Percentiles rank a stretch among this genome's conserved stretches.
These are phyloP conservation scores for Schrenkiella parvula DNA, from an alignment of 345 rosid species.

Conservation along the genomic window DNA sequence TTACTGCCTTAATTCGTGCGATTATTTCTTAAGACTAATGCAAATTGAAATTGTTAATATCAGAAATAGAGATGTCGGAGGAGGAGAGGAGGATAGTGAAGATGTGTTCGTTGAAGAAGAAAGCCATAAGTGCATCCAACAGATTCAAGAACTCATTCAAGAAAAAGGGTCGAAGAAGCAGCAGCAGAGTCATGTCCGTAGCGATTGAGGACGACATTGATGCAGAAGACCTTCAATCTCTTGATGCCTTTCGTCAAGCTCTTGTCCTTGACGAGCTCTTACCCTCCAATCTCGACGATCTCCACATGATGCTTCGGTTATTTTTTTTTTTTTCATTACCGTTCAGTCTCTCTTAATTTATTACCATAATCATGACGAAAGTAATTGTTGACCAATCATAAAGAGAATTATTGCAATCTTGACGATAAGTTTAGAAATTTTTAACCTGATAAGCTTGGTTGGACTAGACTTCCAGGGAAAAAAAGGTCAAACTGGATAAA, in stretches of 20 bases:
- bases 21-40: not conserved
- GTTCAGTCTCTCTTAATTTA: not conserved
- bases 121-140: conserved; percentile 71
- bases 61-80: conserved; percentile 49
- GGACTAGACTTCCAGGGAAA: not conserved
- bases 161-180: conserved; percentile 52
- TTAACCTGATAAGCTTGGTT: not conserved
- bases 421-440: not conserved
- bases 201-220: conserved; percentile 57
- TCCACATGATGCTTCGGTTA: conserved; percentile 77
- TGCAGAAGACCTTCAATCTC: conserved; percentile 78
- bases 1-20: not conserved
- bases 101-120: conserved; percentile 69
- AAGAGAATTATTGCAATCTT: not conserved
- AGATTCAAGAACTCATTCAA: conserved; percentile 74
- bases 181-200: conserved; percentile 63
- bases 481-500: not conserved
- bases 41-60: not conserved
- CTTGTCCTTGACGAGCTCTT: conserved; percentile 81
- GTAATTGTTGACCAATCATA: not conserved
- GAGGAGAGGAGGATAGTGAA: conserved; percentile 73
- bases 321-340: not conserved
- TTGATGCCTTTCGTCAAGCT: conserved; percentile 84
- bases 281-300: conserved; percentile 79
- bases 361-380: not conserved